Conservation (phyloP, 768 basidiomycete species). For the Mycena maculata region DNA sequence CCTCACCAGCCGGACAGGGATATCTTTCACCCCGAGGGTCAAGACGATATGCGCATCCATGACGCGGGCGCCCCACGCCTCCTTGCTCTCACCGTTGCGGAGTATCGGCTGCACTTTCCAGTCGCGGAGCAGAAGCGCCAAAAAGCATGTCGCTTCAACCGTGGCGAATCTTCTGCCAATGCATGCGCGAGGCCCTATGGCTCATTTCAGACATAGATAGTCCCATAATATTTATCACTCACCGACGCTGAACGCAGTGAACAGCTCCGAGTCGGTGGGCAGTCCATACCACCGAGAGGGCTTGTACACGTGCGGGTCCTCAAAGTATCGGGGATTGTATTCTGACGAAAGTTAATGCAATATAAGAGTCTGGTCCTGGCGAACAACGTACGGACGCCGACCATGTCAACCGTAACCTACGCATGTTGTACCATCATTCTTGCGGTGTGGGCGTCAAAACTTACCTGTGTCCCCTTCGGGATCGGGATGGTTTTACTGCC, state of each 20-base stretch:
- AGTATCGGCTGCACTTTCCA: constrained; percentile 52
- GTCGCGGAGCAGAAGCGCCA: constrained; percentile 54
- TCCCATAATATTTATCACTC: constrained; percentile 1
- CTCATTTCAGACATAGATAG: too few relatives aligned
- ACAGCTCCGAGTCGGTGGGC: constrained; percentile 54
- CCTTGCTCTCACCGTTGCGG: constrained; percentile 44
- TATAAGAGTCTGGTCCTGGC: not conserved
- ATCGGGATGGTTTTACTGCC: constrained; percentile 37
- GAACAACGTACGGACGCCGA: constrained; percentile 39
- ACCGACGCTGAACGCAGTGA: constrained; percentile 59
- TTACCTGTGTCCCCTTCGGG: constrained; percentile 36
- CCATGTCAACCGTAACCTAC: constrained; percentile 44
- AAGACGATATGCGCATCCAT: constrained; percentile 37
- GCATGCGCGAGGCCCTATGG: constrained; percentile 54
- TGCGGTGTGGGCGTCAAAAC: not conserved
- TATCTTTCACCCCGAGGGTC: constrained; percentile 39
- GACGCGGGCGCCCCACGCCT: constrained; percentile 40
- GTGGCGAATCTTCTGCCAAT: constrained; percentile 58
- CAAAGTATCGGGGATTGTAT: constrained; percentile 62
- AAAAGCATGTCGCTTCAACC: constrained; percentile 56
- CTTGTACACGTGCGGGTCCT: constrained; percentile 58
- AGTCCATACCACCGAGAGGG: constrained; percentile 64
- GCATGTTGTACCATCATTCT: not conserved
- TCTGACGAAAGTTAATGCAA: constrained; percentile 51
- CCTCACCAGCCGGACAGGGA: constrained; percentile 35